Evolutionary conservation across 441 rosid species (phyloP), one percentile per base, ranked within the genome.

Genomic region (Gossypium schwendimanii): DNA sequence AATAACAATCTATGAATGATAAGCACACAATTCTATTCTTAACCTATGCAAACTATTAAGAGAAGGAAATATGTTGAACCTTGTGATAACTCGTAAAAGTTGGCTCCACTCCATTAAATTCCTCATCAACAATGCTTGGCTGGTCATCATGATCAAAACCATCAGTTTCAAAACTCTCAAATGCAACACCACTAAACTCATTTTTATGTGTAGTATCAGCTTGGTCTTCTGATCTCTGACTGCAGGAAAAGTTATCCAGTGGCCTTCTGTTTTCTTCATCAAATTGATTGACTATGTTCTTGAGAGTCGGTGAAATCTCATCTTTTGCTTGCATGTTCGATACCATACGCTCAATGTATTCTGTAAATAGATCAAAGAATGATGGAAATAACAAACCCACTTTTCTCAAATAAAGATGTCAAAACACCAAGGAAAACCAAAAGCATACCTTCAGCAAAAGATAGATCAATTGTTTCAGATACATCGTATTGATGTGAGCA

Each of bases 271-370:
- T 88, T 66, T 84, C 91, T 80, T 89, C 92, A 81, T 91, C 93
- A 77, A 91, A 92, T 66, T 82, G 89, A 71, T 75, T 79, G 72
- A 92, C 83, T 69, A 94, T 88, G 41, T 53, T 58, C 76, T 75
- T 67, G 52, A 91, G 87, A 53, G 97, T 85, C 63, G 98, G 98
- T 39, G 94, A 87, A 77, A 92, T 92, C 69, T 89, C 98, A 79
- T 84, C 77, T 78, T 82, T 87, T 59, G 14, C 78, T 84, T 28
- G 88, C 90, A 92, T 82, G 61, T 85, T 86, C 70, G 65, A 50
- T 47, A 84, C 82, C 97, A 94, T 88, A 66, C 83, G 83, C 81
- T 91, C 93, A 81, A 87, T 65, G 60, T 68, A 81, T 73, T 92
- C 98, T 92, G 80, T 39, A 80, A 77, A 81, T 39, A 55, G 47